phyloP scores from a whole-genome alignment of 1,284 basidiomycete species.

The Athelia sp. region DNA sequence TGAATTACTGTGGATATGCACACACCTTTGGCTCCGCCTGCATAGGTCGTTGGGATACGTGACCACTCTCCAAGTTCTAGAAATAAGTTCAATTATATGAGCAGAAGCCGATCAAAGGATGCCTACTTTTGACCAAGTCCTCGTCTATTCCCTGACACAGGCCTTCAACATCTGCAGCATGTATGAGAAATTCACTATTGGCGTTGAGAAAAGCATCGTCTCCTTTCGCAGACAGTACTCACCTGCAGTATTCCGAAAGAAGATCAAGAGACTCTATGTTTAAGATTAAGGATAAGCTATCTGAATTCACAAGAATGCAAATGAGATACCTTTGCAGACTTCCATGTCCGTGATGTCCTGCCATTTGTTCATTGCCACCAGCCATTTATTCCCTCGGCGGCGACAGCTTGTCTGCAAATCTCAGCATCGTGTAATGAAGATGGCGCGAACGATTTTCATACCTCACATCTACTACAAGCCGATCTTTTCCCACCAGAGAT shows the following conservation, averaged over 20 bases:
- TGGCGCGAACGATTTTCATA: slow-evolving; percentile 23
- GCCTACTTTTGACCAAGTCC: slow-evolving; percentile 77
- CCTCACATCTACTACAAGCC: slow-evolving; percentile 94
- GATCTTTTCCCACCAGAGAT: slow-evolving; percentile 75
- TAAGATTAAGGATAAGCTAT: slow-evolving; percentile 1
- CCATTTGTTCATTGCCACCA: slow-evolving; percentile 99
- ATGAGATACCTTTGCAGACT: slow-evolving; percentile 66
- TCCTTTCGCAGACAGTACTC: slow-evolving; percentile 9
- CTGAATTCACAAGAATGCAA: slow-evolving; percentile 1
- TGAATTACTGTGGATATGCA: neutral
- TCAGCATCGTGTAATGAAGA: neutral
- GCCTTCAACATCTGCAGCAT: slow-evolving; percentile 98
- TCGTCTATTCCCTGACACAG: slow-evolving; percentile 96
- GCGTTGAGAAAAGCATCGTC: neutral
- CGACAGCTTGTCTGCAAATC: slow-evolving; percentile 64
- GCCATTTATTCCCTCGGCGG: slow-evolving; percentile 73
- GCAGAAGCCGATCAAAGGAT: slow-evolving; percentile 3
- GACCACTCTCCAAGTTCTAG: slow-evolving; percentile 93
- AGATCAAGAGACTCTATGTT: slow-evolving; percentile 62
- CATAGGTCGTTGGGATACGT: slow-evolving; percentile 91
- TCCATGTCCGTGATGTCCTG: slow-evolving; percentile 95
- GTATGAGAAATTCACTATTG: slow-evolving; percentile 87
- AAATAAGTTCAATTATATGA: neutral
- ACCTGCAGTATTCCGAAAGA: slow-evolving; percentile 78
- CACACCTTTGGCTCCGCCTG: slow-evolving; percentile 89